Evolutionary conservation across 805 yeast species (phyloP).

Genomic region (Millerozyma acaciae): DNA sequence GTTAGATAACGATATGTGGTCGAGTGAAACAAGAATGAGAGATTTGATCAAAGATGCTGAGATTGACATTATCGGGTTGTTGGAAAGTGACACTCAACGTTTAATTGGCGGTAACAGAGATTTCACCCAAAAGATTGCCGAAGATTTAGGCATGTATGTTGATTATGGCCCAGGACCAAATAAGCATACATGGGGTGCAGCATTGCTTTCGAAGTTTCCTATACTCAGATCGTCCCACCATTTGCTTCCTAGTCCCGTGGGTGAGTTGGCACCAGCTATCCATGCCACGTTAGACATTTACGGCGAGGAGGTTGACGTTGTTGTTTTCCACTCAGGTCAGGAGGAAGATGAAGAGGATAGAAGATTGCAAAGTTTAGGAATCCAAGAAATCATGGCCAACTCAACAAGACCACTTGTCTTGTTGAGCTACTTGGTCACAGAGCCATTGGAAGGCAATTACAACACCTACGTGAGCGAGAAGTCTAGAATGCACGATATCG

Average conservation of each 20-base stretch:
- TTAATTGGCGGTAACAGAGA: constrained; percentile 95
- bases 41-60: constrained; percentile 81
- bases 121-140: constrained; percentile 84
- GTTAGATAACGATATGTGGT: constrained; percentile 97
- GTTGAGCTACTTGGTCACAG: constrained; percentile 86
- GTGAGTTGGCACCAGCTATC: constrained; percentile 97
- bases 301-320: constrained; percentile 83
- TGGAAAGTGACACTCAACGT: constrained; percentile 92
- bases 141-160: constrained; percentile 89
- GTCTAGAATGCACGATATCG: constrained; percentile 91
- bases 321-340: constrained; percentile 97
- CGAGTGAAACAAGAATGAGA: constrained; percentile 85
- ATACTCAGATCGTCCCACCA: constrained; percentile 87
- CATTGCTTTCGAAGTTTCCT: constrained; percentile 89
- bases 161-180: constrained; percentile 98
- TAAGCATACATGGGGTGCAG: constrained; percentile 98
- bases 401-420: constrained; percentile 80
- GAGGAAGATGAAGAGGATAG: constrained; percentile 97
- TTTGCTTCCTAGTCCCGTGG: constrained; percentile 92
- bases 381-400: constrained; percentile 76
- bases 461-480: constrained; percentile 81
- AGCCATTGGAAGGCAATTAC: constrained; percentile 85
- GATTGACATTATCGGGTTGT: constrained; percentile 83
- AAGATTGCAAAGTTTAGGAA: constrained; percentile 72
- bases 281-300: constrained; percentile 92